Evolutionary conservation across 192 early-diverging fungal species (phyloP).

Genomic region (Umbelopsis ramanniana): DNA sequence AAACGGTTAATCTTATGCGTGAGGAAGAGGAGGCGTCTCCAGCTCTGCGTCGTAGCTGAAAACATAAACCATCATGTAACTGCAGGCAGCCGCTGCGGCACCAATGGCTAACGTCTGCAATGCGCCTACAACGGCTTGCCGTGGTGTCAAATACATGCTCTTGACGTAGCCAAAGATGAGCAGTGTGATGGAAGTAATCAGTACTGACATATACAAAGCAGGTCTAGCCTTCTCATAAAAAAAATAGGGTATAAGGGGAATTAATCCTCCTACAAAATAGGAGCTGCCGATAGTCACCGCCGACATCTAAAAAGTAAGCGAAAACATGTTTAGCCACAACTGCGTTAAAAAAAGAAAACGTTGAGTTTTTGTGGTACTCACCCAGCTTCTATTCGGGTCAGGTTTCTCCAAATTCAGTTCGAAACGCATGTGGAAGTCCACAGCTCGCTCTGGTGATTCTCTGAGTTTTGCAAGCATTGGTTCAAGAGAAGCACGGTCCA

Average conservation of each 20-base stretch:
- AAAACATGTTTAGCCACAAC: background rate
- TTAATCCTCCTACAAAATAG: constrained; percentile 60
- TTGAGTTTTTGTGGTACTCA: constrained; percentile 15
- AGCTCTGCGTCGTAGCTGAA: constrained; percentile 22
- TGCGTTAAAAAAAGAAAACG: background rate
- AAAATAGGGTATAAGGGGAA: constrained; percentile 61
- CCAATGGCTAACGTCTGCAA: constrained; percentile 44
- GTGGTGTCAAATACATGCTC: constrained; percentile 39
- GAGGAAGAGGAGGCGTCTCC: background rate
- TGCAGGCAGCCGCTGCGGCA: constrained; percentile 40
- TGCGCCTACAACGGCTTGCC: constrained; percentile 37
- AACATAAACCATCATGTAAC: constrained; percentile 33
- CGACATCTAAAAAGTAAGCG: constrained; percentile 39
- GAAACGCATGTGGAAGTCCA: constrained; percentile 69
- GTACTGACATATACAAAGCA: constrained; percentile 49
- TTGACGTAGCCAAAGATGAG: constrained; percentile 56
- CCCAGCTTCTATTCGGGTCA: constrained; percentile 48
- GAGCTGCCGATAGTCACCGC: constrained; percentile 59
- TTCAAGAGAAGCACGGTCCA: constrained; percentile 45
- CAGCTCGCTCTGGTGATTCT: constrained; percentile 47
- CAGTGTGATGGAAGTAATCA: constrained; percentile 51
- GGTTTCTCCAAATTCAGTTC: constrained; percentile 60
- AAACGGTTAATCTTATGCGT: background rate
- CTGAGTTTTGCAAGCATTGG: constrained; percentile 54
- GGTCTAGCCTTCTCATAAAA: constrained; percentile 36